Base-by-base conservation (phyloP, 1,284 basidiomycete species). In the Phellinidium pouzarii region DNA sequence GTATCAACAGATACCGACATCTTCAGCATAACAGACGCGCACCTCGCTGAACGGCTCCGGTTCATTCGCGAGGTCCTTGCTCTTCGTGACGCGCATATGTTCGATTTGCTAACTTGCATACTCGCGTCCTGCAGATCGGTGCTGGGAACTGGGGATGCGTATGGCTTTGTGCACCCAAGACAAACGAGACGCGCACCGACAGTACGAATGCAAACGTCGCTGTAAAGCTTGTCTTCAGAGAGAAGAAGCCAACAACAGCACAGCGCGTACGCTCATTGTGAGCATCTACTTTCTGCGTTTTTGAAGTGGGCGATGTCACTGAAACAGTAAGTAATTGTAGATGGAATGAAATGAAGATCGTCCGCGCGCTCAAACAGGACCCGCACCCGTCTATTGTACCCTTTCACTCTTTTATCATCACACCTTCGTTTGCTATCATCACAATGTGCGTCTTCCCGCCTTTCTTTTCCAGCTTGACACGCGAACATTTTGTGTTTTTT, bases 301-400 rank as follows among this genome's bases (percentile, higher is more conserved):
- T 31, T 6, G 36, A 31, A 3, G 38, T 9, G 20, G 14, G 22
- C 9, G 27, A 2, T n/a, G n/a, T 50, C 52, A 19, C 2, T n/a
- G 20, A 50, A 50, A 12, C 29, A 3, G 14, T 20, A 34, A 17
- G 14, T 20, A 34, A 17, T 3, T 19, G 38, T 55, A 87, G 86
- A 71, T 94, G 89, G 91, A 91, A 91, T 64, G 91, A 94, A 73
- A 93, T 94, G 91, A 93, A 93, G 76, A 87, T 94, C 59, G 83
- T 94, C 58, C 77, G 86, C 59, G 73, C 81, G 9, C 81, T 95
- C 65, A 87, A 86, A 67, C 70, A 81, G 47, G 84, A 91, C 62
- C 81, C 85, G 6, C 93, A 96, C 66, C 91, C 91, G 0, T 88
- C 88, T 58, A 86, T 97, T 65, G 87, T 97, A 59, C 80, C 82